Base-by-base conservation (phyloP, 2,329 filamentous ascomycete genomes). In the Trichoderma sp. region DNA sequence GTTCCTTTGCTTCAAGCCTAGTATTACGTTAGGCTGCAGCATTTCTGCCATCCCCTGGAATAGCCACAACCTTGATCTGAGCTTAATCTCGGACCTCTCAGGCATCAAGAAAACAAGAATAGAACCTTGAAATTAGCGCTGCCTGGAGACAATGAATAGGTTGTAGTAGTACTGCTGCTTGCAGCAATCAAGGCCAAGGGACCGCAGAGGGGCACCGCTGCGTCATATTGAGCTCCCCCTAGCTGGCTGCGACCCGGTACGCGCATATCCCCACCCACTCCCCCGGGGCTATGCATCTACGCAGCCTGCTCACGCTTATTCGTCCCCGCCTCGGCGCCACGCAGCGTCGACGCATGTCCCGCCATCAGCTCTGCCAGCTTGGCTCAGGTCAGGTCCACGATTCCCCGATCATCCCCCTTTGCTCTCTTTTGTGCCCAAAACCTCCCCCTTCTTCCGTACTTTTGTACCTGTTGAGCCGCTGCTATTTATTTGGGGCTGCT, bases 141-240 rank as follows among this genome's bases (percentile, higher is more conserved):
- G 54, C 54, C 58, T 62, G 63, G 61, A 43, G 21, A 41, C 34
- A 34, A 10, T 34, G 30, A n/a, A n/a, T n/a, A n/a, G n/a, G n/a
- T n/a, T 28, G 44, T 45, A 50, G 57, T 30, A 28, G 30, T 44
- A 45, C 58, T 34, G 58, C 54, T 66, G 51, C 39, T 39, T 3
- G 34, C 7, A 7, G 30, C 30, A 39, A 39, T 39, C 34, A 34
- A 30, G 30, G 28, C 44, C 44, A 44, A 17, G 26, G 41, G 34
- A 39, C 34, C 17, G 34, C 60, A 67, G 58, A 63, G 66, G 55
- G 62, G 58, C 50, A 52, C 51, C 61, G 34, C 71, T 72, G 70
- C 71, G 70, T 71, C 71, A 72, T 70, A n/a, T 71, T 69, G 57
- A 59, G 55, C 57, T 50, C 47, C 54, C 48, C 45, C 58, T 41